Evolutionary conservation across 768 basidiomycete species (phyloP), one percentile per base, ranked within the genome.

Genomic region (Daedaleopsis nitida): DNA sequence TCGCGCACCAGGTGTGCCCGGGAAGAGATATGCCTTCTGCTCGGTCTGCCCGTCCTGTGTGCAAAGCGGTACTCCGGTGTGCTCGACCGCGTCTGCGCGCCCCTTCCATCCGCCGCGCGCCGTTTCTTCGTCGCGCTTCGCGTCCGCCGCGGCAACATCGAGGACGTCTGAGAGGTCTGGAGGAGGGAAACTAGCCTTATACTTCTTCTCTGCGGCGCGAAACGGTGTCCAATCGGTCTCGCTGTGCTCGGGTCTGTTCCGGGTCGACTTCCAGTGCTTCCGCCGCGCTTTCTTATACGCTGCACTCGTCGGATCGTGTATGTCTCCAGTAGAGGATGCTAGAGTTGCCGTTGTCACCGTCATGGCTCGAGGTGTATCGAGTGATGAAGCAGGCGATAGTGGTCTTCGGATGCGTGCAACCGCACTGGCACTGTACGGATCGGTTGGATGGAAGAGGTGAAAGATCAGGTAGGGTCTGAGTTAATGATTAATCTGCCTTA

Each of bases 101-200:
- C 86, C 86, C 24, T 66, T 72, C 82, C 84, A 88, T 8, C 74
- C 70, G 13, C 82, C 83, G 1, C 70, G 68, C 4, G 70, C 65
- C 32, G 83, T 72, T 67, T 87, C 84, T 23, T 72, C 66, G 3
- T 66, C 63, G 44, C 84, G 72, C 4, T 66, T 34, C 1, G 70
- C 65, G 67, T 85, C 79, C n/a, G 81, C 69, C 34, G 71, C 70
- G 2, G 84, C 82, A 43, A 90, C 77, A 73, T 94, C 91, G 4
- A 94, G 79, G 17, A 90, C 88, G 44, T 74, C 72, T 24, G 81
- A 81, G 9, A 94, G 79, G 75, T 91, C 86, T 3, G 87, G 91
- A 0, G 88, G 91, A 5, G 91, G 91, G 68, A 90, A 92, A 34
- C 83, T 81, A 0, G 88, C 80, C 73, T 93, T 94, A 80, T 83